Evolutionary conservation across 2,329 filamentous ascomycete species (phyloP).

Genomic region (Biscogniauxia sp.): DNA sequence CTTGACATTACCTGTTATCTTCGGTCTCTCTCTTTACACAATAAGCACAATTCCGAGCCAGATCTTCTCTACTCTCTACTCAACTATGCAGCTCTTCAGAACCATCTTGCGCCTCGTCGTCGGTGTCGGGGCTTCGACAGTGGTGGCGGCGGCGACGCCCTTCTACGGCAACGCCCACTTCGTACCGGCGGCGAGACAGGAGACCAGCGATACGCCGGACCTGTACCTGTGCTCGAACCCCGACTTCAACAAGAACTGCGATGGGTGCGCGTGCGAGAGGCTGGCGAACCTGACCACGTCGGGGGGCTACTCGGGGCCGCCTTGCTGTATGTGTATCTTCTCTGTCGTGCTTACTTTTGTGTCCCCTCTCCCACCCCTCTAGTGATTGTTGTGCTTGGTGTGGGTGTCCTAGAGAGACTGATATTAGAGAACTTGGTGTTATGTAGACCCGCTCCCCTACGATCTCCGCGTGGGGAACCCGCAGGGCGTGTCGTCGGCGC

Average conservation of each 20-base stretch:
- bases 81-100: background rate
- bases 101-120: constrained; percentile 2
- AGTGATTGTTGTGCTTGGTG: no score
- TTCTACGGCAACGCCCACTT: background rate
- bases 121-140: background rate
- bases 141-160: background rate
- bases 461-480: constrained; percentile 23
- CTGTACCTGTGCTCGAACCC: constrained; percentile 28
- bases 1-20: background rate
- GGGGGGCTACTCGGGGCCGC: constrained; percentile 21
- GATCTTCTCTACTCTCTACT: no score
- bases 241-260: constrained; percentile 24
- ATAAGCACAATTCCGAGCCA: background rate
- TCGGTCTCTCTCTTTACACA: background rate
- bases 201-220: constrained; percentile 17
- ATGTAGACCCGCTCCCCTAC: constrained; percentile 23
- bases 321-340: constrained; percentile 20
- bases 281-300: constrained; percentile 14
- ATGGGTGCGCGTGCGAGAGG: constrained; percentile 21
- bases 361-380: no score
- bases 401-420: no score
- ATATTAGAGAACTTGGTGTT: no score
- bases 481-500: constrained; percentile 26
- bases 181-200: constrained; percentile 12
- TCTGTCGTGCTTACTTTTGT: no score